These are phyloP conservation scores for Aspergillus oerlinghausenensis DNA, from an alignment of 2,329 filamentous ascomycete species.

Conservation along the genomic window DNA sequence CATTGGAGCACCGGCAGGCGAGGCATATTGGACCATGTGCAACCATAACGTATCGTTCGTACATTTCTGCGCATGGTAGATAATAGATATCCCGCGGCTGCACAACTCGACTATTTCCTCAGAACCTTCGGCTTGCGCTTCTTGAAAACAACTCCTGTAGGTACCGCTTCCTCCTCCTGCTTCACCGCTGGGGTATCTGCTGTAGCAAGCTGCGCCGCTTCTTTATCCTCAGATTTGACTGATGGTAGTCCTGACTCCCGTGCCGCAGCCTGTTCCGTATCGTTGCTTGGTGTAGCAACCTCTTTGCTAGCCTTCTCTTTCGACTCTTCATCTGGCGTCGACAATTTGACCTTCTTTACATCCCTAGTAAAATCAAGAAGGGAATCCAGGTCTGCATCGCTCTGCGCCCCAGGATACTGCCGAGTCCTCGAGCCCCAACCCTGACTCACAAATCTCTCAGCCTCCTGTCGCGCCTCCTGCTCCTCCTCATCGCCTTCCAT, in stretches of 20 bases:
- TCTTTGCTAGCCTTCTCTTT: slow-evolving; percentile 12
- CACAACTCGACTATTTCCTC: slow-evolving; percentile 27
- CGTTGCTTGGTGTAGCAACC: slow-evolving; percentile 4
- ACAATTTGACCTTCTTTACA: slow-evolving; percentile 31
- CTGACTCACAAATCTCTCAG: slow-evolving; percentile 32
- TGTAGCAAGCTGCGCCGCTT: slow-evolving; percentile 17
- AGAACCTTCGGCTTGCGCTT: slow-evolving; percentile 45
- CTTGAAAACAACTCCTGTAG: slow-evolving; percentile 42
- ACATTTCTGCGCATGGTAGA: not conserved
- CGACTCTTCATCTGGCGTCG: slow-evolving; percentile 9
- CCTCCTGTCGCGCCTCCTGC: slow-evolving; percentile 31
- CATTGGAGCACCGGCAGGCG: not conserved
- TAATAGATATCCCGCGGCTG: not conserved
- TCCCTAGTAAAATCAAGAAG: slow-evolving; percentile 39
- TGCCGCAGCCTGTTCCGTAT: slow-evolving; percentile 5
- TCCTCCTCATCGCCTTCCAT: slow-evolving; percentile 41
- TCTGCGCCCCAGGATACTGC: slow-evolving; percentile 36
- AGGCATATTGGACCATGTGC: not conserved
- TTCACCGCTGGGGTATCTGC: slow-evolving; percentile 6
- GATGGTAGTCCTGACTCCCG: slow-evolving; percentile 8
- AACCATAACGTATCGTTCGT: not conserved
- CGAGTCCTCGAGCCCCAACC: slow-evolving; percentile 42
- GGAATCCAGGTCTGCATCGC: slow-evolving; percentile 40
- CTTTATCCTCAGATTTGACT: slow-evolving; percentile 19
- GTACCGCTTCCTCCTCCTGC: slow-evolving; percentile 19